phyloP scores from a whole-genome alignment of 2,329 filamentous ascomycete species.

The Thyridium curvatum region DNA sequence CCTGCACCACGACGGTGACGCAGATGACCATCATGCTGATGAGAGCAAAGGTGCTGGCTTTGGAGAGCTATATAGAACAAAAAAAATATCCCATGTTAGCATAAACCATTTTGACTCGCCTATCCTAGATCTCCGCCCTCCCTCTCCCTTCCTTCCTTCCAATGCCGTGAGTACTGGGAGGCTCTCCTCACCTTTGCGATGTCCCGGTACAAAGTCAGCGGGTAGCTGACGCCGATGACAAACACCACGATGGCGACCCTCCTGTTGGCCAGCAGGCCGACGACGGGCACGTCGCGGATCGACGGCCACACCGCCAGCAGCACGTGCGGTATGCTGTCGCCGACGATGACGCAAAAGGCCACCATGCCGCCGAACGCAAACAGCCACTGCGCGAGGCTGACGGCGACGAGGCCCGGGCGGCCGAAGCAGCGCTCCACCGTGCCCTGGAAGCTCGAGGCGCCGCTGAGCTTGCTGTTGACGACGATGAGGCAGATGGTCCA shows the following conservation, averaged over 20 bases:
- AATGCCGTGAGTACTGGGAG: too few relatives aligned
- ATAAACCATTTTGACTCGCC: neutral
- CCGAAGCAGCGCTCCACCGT: constrained; percentile 97
- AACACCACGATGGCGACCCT: constrained; percentile 84
- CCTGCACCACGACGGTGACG: constrained; percentile 79
- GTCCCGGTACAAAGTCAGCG: constrained; percentile 87
- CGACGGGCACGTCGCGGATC: constrained; percentile 63
- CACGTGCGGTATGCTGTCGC: constrained; percentile 92
- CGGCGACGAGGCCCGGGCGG: constrained; percentile 78
- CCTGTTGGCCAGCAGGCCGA: constrained; percentile 78
- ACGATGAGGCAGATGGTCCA: constrained; percentile 98
- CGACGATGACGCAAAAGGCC: constrained; percentile 94
- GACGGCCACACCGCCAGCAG: constrained; percentile 75
- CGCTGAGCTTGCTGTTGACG: constrained; percentile 93
- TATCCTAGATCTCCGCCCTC: too few relatives aligned
- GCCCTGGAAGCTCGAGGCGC: constrained; percentile 88
- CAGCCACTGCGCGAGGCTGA: constrained; percentile 86
- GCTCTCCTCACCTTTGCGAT: constrained; percentile 92
- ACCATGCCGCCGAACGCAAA: constrained; percentile 99
- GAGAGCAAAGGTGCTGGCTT: constrained; percentile 88
- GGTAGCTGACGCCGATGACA: constrained; percentile 79
- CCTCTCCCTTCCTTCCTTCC: neutral
- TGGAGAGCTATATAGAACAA: constrained; percentile 62
- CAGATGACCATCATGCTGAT: constrained; percentile 92
- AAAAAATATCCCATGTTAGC: constrained; percentile 7